A percentile compares a stretch with the other conserved stretches of the same genome.
phyloP scores from a whole-genome alignment of 805 yeast species.

The Suhomyces emberorum region DNA sequence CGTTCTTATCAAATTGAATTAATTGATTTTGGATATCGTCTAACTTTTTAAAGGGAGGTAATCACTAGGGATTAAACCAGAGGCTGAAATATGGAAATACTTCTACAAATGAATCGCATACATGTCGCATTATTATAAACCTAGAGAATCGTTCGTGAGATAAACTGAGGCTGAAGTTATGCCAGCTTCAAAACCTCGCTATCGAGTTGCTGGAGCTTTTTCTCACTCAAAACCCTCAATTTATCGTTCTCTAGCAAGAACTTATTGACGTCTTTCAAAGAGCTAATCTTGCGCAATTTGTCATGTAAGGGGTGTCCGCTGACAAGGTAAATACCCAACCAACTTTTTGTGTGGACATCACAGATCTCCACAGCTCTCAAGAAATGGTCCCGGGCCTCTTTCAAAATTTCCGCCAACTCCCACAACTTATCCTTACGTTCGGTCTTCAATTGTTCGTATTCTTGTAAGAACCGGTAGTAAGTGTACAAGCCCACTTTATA shows the following conservation, averaged over 20 bases:
- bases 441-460: conserved; percentile 6
- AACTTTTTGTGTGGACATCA: conserved; percentile 63
- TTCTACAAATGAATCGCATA: no score
- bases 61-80: no score
- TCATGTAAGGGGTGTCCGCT: conserved; percentile 22
- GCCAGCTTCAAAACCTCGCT: background rate
- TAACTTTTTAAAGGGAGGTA: no score
- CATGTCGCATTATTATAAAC: no score
- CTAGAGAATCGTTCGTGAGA: no score
- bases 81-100: no score
- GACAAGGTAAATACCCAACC: conserved; percentile 61
- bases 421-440: conserved; percentile 30
- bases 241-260: conserved; percentile 22
- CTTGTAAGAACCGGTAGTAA: conserved; percentile 30
- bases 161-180: no score
- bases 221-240: conserved; percentile 17
- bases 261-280: conserved; percentile 18
- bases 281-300: conserved; percentile 16
- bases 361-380: conserved; percentile 76
- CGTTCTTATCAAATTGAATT: no score
- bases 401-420: conserved; percentile 22
- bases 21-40: no score
- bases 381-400: conserved; percentile 45
- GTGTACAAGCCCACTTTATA: conserved; percentile 52
- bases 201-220: conserved; percentile 17